These are phyloP conservation scores for Beauveria pseudobassiana DNA, from an alignment of 2,329 filamentous ascomycete species.

Conservation along the genomic window DNA sequence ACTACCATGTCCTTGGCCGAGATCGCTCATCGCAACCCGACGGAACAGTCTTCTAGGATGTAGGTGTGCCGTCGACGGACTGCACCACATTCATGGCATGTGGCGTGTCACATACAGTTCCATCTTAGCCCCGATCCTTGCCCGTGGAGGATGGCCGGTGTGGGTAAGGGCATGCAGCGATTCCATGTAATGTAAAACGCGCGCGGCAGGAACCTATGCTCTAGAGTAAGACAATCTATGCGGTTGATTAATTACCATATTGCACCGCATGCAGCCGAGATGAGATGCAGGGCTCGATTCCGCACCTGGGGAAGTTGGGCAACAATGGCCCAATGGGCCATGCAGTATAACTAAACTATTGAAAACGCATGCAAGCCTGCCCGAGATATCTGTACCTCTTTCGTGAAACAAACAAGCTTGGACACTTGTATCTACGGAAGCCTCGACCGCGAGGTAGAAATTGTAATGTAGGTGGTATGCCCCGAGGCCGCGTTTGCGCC, in stretches of 20 bases:
- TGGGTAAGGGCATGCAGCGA: neutral
- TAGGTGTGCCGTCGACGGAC: neutral
- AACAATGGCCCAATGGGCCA: neutral
- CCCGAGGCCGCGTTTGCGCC: neutral
- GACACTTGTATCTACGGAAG: neutral
- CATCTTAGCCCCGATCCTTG: neutral
- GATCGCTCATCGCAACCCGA: neutral
- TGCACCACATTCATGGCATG: neutral
- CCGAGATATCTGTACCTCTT: neutral
- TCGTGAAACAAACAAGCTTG: neutral
- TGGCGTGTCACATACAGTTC: conserved; percentile 1
- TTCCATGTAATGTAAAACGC: neutral
- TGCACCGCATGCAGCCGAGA: conserved; percentile 1
- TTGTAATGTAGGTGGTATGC: neutral
- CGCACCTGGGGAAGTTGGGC: neutral
- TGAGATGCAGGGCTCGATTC: conserved; percentile 1
- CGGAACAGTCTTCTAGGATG: neutral
- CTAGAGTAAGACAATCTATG: conserved; percentile 1
- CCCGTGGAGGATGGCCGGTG: neutral
- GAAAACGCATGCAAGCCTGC: neutral
- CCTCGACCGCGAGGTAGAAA: neutral
- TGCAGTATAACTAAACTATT: conserved; percentile 1
- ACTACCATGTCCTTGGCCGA: neutral
- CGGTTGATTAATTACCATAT: neutral
- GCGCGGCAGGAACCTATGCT: neutral